phyloP scores from a whole-genome alignment of 352 stramenopile species.

The Pythium angustatum region DNA sequence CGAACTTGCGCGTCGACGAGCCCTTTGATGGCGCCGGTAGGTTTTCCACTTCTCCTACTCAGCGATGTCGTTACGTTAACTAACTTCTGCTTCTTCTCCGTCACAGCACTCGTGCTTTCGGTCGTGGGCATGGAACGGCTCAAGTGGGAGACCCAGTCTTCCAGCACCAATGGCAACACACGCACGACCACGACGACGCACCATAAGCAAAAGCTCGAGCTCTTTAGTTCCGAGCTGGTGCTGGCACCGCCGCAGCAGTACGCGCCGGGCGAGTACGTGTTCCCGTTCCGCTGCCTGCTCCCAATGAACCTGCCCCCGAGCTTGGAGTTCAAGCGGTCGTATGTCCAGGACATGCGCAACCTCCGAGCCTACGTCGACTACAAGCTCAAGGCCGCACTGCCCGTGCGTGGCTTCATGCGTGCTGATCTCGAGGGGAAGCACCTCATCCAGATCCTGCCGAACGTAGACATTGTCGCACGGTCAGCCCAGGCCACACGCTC shows the following conservation, averaged over 20 bases:
- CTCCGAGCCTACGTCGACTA: constrained; percentile 20
- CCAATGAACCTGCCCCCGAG: constrained; percentile 10
- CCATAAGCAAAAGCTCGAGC: constrained; percentile 19
- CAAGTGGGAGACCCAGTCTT: constrained; percentile 19
- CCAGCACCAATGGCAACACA: constrained; percentile 1
- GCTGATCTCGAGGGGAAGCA: constrained; percentile 18
- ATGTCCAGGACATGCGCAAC: constrained; percentile 16
- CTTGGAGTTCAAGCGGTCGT: constrained; percentile 12
- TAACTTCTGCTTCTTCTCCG: not conserved
- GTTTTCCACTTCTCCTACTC: not conserved
- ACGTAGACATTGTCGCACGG: not conserved
- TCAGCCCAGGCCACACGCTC: constrained; percentile 5
- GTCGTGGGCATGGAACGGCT: constrained; percentile 19
- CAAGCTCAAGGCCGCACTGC: constrained; percentile 18
- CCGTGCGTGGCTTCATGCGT: constrained; percentile 6
- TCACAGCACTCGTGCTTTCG: constrained; percentile 8
- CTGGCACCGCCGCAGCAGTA: constrained; percentile 14
- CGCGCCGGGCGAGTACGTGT: constrained; percentile 15
- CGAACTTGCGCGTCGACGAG: constrained; percentile 7
- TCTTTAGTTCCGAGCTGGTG: constrained; percentile 15
- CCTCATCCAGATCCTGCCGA: constrained; percentile 7
- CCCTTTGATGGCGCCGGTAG: constrained; percentile 5
- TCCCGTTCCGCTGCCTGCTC: constrained; percentile 19
- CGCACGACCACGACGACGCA: constrained; percentile 7
- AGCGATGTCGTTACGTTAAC: too few species aligned